Evolutionary conservation across 345 rosid genomes (phyloP).

Genomic region (Eucalyptus pumila): DNA sequence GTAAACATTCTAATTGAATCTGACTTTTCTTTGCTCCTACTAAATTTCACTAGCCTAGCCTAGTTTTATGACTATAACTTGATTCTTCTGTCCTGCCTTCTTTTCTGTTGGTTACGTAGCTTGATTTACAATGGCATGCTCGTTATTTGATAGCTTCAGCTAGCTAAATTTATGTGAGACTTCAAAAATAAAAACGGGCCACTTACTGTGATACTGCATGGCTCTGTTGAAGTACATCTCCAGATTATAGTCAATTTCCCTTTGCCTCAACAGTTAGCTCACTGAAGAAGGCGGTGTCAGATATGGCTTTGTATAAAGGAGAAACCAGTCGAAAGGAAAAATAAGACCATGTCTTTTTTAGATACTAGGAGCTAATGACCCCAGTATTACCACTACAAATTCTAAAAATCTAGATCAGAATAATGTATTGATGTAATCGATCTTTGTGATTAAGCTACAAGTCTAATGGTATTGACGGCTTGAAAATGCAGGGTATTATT

Average conservation of each 20-base stretch:
- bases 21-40: background rate
- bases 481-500: constrained; percentile 4
- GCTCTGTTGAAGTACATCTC: background rate
- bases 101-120: background rate
- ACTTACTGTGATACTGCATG: background rate
- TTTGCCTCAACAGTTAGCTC: background rate
- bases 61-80: background rate
- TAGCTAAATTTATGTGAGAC: background rate
- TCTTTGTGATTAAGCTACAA: background rate
- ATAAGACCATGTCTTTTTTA: background rate
- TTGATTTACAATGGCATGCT: background rate
- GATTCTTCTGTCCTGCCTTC: background rate
- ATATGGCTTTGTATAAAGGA: background rate
- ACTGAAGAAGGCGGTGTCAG: background rate
- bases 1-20: background rate
- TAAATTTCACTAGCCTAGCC: background rate
- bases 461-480: background rate
- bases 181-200: background rate
- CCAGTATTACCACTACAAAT: background rate
- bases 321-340: background rate
- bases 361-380: background rate
- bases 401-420: background rate
- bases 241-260: background rate
- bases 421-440: background rate
- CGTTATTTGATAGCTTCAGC: background rate